These are phyloP conservation scores for Aspergillus baeticus DNA, from an alignment of 495 filamentous ascomycete species.

Conservation along the genomic window DNA sequence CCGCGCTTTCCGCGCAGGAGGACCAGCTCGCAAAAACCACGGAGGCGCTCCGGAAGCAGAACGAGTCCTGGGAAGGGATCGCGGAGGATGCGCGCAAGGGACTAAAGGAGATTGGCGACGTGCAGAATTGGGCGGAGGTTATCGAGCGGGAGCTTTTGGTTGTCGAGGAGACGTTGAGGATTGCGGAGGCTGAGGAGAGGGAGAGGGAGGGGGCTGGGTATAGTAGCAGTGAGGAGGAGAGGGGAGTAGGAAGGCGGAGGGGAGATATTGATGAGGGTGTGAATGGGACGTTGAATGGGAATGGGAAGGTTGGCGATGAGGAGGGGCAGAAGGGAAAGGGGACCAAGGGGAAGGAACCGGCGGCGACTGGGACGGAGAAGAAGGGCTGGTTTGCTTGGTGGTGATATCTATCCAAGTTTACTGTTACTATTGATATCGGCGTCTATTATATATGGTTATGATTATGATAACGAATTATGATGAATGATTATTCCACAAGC, in stretches of 20 bases:
- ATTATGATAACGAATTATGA: too few species aligned
- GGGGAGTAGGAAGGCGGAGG: background rate
- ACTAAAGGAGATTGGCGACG: conserved; percentile 90
- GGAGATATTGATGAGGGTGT: conserved; percentile 65
- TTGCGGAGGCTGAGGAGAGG: conserved; percentile 43
- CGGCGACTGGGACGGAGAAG: background rate
- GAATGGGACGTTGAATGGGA: conserved; percentile 93
- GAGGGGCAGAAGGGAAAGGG: conserved; percentile 2
- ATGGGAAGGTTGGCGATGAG: conserved; percentile 12
- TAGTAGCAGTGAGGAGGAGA: background rate
- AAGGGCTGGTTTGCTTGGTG: conserved; percentile 38
- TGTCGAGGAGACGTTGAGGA: conserved; percentile 79
- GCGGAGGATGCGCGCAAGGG: conserved; percentile 65
- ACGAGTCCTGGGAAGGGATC: conserved; percentile 65
- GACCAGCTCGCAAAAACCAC: conserved; percentile 64
- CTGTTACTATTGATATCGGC: too few species aligned
- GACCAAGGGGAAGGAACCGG: conserved; percentile 6
- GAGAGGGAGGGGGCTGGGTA: background rate
- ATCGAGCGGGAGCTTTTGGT: conserved; percentile 87
- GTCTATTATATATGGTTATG: too few species aligned
- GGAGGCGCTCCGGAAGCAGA: conserved; percentile 66
- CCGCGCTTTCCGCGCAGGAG: conserved; percentile 70
- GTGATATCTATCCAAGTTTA: conserved; percentile 16
- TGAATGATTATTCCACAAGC: too few species aligned
- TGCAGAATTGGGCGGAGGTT: conserved; percentile 98